Evolutionary conservation across 2,329 filamentous ascomycete species (phyloP).

Genomic region (Nigrograna mackinnonii): DNA sequence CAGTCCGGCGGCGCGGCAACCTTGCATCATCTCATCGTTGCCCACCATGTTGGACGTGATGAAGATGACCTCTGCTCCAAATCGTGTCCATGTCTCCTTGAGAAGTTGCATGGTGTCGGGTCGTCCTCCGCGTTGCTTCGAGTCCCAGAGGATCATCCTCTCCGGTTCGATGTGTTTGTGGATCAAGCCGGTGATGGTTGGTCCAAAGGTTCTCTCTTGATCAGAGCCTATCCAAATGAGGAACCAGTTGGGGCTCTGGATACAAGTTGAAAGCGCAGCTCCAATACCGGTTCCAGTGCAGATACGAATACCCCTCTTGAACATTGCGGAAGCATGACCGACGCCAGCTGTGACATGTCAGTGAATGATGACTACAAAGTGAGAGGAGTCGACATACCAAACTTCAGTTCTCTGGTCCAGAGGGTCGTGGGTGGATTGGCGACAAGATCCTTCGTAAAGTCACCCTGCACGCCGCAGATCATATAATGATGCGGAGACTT

Average conservation of each 20-base stretch:
- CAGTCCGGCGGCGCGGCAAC: constrained; percentile 31
- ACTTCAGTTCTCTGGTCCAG: constrained; percentile 39
- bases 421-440: constrained; percentile 34
- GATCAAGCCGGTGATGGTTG: constrained; percentile 35
- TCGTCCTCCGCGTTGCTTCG: constrained; percentile 36
- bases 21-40: constrained; percentile 43
- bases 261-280: constrained; percentile 38
- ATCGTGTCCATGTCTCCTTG: constrained; percentile 36
- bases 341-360: constrained; percentile 29
- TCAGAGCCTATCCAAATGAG: constrained; percentile 42
- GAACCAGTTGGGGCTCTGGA: constrained; percentile 39
- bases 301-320: constrained; percentile 37
- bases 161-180: constrained; percentile 35
- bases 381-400: constrained; percentile 23
- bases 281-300: constrained; percentile 41
- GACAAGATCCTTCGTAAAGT: constrained; percentile 37
- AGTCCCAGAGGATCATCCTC: constrained; percentile 42
- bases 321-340: constrained; percentile 39
- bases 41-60: constrained; percentile 40
- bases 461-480: constrained; percentile 42
- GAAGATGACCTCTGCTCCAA: constrained; percentile 39
- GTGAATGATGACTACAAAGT: not conserved
- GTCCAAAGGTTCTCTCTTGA: constrained; percentile 38
- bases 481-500: constrained; percentile 35
- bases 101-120: constrained; percentile 36